Base-by-base conservation (phyloP, 257 asterid species). In the Forsythia viridissima region DNA sequence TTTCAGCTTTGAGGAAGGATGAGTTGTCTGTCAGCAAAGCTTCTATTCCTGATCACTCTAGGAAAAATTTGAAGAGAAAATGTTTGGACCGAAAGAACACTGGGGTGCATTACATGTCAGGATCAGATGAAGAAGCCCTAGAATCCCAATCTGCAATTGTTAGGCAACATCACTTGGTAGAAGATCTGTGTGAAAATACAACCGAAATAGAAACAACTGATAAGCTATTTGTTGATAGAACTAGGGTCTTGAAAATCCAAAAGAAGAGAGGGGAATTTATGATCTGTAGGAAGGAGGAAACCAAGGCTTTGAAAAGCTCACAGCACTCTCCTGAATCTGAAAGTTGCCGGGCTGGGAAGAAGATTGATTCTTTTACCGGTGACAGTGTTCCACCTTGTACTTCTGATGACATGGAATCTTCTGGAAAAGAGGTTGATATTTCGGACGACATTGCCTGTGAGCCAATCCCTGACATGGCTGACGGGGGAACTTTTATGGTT, bases 1-100 rank as follows among this genome's bases (percentile, higher is more conserved):
- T 86, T 74, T 80, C 92, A 18, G 87, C 97, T 73, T 82, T 82
- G 88, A 81, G 85, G 82, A 92, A 90, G 70, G 85, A 84, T 37
- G 82, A 82, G 70, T 80, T 80, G 57, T 86, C 89, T 4, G 77
- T 78, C 44, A 79, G 80, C 76, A 81, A 55, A 82, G 76, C 86
- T 71, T 83, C 92, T 80, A 82, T 63, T 77, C 75, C 80, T 8
- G 85, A 80, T 63, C n/a, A 21, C 76, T 76, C 82, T 18, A 86
- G 79, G 77, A 81, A 77, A 79, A 81, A 73, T 74, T 82, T 75
- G 42, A 86, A 84, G 81, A 81, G 85, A 77, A 91, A 80, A 84
- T 51, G 67, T 71, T 30, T 76, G 40, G 76, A 79, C 68, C 81
- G 34, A 55, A 84, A 85, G 91, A 90, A 83, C 59, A 79, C 83